Evolutionary conservation across 2,329 filamentous ascomycete genomes (phyloP).

Genomic region (Chaetoscypha palmicola): DNA sequence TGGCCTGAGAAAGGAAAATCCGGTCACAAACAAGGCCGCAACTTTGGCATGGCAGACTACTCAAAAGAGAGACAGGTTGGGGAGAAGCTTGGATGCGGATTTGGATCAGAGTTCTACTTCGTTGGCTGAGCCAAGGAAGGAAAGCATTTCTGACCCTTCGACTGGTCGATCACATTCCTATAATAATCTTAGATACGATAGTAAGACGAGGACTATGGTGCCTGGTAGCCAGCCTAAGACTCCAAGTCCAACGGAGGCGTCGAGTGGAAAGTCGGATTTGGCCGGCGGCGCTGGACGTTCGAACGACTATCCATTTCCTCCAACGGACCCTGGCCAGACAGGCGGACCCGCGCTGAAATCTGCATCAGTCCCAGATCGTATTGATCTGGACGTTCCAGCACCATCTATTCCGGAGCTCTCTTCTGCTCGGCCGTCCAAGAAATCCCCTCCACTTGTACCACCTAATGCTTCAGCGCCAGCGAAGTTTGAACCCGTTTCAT

Average conservation of each 20-base stretch:
- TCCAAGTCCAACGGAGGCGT: constrained; percentile 23
- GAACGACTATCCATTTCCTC: constrained; percentile 29
- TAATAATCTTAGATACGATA: constrained; percentile 28
- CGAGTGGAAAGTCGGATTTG: constrained; percentile 19
- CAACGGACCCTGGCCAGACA: constrained; percentile 25
- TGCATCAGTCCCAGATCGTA: constrained; percentile 22
- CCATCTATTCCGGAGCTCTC: constrained; percentile 19
- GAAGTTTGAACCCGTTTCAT: constrained; percentile 34
- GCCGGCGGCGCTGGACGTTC: constrained; percentile 19
- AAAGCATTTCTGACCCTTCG: constrained; percentile 17
- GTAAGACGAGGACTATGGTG: constrained; percentile 28
- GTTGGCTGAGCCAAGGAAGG: constrained; percentile 21
- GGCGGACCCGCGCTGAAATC: constrained; percentile 23
- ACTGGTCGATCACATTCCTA: constrained; percentile 14
- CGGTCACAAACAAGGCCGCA: constrained; percentile 55
- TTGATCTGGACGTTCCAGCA: constrained; percentile 20
- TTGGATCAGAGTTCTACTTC: constrained; percentile 20
- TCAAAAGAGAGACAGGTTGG: constrained; percentile 25
- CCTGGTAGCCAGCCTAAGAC: constrained; percentile 15
- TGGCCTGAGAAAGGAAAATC: constrained; percentile 40
- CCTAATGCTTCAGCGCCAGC: constrained; percentile 17
- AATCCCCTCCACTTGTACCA: constrained; percentile 29
- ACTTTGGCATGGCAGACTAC: constrained; percentile 48
- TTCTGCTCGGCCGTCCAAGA: constrained; percentile 17
- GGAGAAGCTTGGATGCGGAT: constrained; percentile 25